phyloP scores from a whole-genome alignment of 805 yeast genomes.

The Barnettozyma wickerhamii region DNA sequence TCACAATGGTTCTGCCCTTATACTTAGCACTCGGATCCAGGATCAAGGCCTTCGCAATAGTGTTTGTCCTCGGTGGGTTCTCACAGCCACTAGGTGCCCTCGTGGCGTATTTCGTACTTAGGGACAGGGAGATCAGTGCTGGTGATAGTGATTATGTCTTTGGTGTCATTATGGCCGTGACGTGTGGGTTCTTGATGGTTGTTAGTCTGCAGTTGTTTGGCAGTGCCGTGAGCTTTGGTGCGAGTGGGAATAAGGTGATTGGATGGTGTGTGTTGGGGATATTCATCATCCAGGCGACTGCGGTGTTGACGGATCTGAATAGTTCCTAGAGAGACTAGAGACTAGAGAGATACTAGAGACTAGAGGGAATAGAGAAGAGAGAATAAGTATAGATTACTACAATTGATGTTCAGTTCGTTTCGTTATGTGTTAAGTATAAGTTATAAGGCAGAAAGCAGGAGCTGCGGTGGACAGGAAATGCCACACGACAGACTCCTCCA shows the following conservation, averaged over 20 bases:
- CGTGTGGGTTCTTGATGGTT: slow-evolving; percentile 82
- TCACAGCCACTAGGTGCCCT: slow-evolving; percentile 91
- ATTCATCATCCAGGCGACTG: slow-evolving; percentile 46
- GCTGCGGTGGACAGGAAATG: too few relatives aligned
- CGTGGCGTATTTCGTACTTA: slow-evolving; percentile 53
- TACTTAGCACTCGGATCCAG: slow-evolving; percentile 69
- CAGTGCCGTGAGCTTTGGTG: slow-evolving; percentile 76
- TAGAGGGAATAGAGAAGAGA: too few relatives aligned
- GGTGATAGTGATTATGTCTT: slow-evolving; percentile 37
- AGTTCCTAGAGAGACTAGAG: too few relatives aligned
- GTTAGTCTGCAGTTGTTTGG: slow-evolving; percentile 85
- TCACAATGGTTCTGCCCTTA: slow-evolving; percentile 87
- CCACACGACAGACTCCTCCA: too few relatives aligned
- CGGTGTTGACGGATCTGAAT: slow-evolving; percentile 28
- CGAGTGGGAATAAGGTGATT: slow-evolving; percentile 55
- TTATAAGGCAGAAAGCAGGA: too few relatives aligned
- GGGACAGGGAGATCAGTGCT: slow-evolving; percentile 31
- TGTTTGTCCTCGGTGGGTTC: slow-evolving; percentile 71
- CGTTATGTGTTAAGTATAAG: too few relatives aligned
- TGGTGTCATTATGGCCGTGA: slow-evolving; percentile 63
- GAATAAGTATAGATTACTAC: too few relatives aligned
- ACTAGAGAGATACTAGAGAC: too few relatives aligned
- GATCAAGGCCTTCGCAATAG: slow-evolving; percentile 55
- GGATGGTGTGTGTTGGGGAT: slow-evolving; percentile 61
- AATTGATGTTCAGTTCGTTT: too few relatives aligned